Evolutionary conservation across 257 asterid genomes (phyloP).

Genomic region (Nicotiana undulata): DNA sequence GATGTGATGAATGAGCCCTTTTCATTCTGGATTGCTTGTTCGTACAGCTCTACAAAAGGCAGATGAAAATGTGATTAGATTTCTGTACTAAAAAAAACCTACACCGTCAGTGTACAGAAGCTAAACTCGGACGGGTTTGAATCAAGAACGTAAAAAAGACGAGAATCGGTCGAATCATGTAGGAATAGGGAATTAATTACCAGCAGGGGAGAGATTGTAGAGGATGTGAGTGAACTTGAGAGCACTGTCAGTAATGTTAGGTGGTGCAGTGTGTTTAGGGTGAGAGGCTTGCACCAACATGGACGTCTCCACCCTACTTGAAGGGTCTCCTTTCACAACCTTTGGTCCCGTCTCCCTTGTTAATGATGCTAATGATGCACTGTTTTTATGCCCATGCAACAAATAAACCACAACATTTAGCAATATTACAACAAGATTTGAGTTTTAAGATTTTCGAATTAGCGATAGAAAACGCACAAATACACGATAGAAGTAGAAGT

Average conservation of each 20-base stretch:
- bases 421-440: neutral
- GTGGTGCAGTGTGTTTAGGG: conserved; percentile 34
- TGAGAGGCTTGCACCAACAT: conserved; percentile 27
- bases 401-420: neutral
- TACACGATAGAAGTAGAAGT: too few relatives aligned
- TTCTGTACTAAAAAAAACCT: too few relatives aligned
- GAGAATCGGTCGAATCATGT: too few relatives aligned
- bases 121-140: too few relatives aligned
- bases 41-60: conserved; percentile 53
- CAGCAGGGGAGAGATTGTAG: conserved; percentile 86
- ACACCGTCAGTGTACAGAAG: too few relatives aligned
- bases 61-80: neutral
- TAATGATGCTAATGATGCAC: conserved; percentile 88
- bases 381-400: neutral
- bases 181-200: conserved; percentile 18
- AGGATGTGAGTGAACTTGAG: conserved; percentile 93
- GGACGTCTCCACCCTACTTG: conserved; percentile 47
- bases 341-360: conserved; percentile 87
- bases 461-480: neutral
- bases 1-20: conserved; percentile 77
- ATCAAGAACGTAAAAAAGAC: too few relatives aligned
- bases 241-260: conserved; percentile 50
- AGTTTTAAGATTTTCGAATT: too few relatives aligned
- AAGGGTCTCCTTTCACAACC: conserved; percentile 82
- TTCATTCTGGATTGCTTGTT: conserved; percentile 76